Evolutionary conservation across 2,329 filamentous ascomycete species (phyloP), one percentile per base, ranked within the genome.

Genomic region (Aureobasidium zeae): DNA sequence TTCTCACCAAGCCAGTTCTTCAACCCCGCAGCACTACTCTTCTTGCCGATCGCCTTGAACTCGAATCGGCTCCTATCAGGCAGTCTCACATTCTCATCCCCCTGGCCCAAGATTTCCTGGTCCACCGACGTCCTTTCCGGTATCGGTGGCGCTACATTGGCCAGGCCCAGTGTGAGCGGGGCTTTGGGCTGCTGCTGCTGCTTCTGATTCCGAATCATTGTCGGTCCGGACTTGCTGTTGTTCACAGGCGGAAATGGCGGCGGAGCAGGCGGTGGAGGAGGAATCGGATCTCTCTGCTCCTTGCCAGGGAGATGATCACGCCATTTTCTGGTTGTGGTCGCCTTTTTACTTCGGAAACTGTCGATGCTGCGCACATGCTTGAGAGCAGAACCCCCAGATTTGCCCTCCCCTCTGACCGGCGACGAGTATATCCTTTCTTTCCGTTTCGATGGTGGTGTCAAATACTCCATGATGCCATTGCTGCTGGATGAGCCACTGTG

Each of bases 21-120:
- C 25, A 55, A 19, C 7, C 50, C 53, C 12, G 49, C 52, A 13
- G 56, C 51, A 46, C 57, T 57, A 28, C 53, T 50, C 30, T 55
- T 49, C 20, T 32, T 41, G 4, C 11, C 19, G 10, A 59, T 55
- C 13, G 56, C 56, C 34, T 56, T 56, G 48, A 60, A 59, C 43
- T 60, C 57, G 43, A 60, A 60, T 9, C 58, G 51, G 31, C 54
- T 59, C 11, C 54, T 48, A 31, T 60, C 59, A 7, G 37, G 30
- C 12, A 28, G 8, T 8, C 22, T 28, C 10, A 25, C 25, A 8
- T 25, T 7, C 7, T 31, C 37, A 9, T 31, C 20, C 2, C 20
- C 10, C 11, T 32, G 28, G 9, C 19, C 28, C 19, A 20, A 12
- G 20, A 41, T 22, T 3, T 25, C 28, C 2, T 41, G 19, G 7